Evolutionary conservation across 805 yeast genomes (phyloP).

Genomic region (Nakazawaea wickerhamii): DNA sequence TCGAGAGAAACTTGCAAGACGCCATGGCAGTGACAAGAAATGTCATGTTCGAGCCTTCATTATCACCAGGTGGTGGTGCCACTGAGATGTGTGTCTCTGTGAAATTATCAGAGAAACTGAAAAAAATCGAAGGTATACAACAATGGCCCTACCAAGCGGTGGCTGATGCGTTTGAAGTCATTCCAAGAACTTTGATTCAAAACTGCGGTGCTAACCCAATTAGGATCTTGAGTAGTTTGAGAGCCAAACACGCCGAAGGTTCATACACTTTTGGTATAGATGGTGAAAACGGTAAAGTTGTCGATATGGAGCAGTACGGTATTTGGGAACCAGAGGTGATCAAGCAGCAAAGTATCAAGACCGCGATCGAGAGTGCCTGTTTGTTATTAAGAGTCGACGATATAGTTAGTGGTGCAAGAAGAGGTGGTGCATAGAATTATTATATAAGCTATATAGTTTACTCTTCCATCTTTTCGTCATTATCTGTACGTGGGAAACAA

Average conservation of each 20-base stretch:
- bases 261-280: constrained; percentile 82
- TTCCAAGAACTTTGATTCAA: constrained; percentile 95
- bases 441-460: too few species aligned
- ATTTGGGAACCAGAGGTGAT: constrained; percentile 99
- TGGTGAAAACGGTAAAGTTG: constrained; percentile 91
- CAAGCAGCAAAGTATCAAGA: constrained; percentile 93
- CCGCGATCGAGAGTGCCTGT: constrained; percentile 97
- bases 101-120: constrained; percentile 81
- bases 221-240: constrained; percentile 77
- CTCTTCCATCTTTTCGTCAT: constrained; percentile 22
- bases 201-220: constrained; percentile 98
- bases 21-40: constrained; percentile 98
- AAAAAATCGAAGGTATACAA: constrained; percentile 86
- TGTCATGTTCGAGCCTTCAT: constrained; percentile 88
- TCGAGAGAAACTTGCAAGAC: constrained; percentile 95
- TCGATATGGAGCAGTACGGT: constrained; percentile 93
- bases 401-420: constrained; percentile 92
- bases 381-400: constrained; percentile 93
- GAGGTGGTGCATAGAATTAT: constrained; percentile 16
- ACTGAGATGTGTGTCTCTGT: constrained; percentile 98
- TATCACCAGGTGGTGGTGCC: constrained; percentile 99
- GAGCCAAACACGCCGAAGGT: constrained; percentile 96
- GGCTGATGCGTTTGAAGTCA: constrained; percentile 97
- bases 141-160: constrained; percentile 99
- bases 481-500: constrained; percentile 41